A percentile compares a stretch with the other conserved stretches of the same genome.
Evolutionary conservation across 2,329 filamentous ascomycete genomes (phyloP).

Genomic region (Fusarium piperis): DNA sequence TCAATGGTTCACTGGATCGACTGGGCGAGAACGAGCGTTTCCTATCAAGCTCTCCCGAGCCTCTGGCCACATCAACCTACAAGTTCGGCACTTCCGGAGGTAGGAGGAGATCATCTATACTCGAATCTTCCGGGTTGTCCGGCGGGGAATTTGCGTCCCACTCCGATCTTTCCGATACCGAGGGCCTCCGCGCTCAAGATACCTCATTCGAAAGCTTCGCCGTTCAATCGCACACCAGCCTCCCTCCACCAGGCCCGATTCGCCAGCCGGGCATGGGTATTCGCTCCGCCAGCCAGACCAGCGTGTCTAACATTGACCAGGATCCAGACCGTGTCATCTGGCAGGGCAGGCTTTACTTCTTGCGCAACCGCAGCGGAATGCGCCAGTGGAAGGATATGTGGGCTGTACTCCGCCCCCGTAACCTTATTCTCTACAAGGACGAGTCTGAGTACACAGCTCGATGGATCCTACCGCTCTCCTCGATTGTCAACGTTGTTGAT

Average conservation of each 20-base stretch:
- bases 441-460: conserved; percentile 89
- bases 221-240: conserved; percentile 48
- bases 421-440: conserved; percentile 91
- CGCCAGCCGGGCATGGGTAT: conserved; percentile 48
- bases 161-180: conserved; percentile 86
- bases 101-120: conserved; percentile 68
- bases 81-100: conserved; percentile 46
- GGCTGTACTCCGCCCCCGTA: conserved; percentile 87
- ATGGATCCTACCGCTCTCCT: conserved; percentile 80
- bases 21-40: conserved; percentile 53
- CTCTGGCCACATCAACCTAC: conserved; percentile 49
- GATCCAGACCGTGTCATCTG: conserved; percentile 92
- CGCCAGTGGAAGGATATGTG: conserved; percentile 95
- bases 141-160: conserved; percentile 78
- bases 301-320: conserved; percentile 61
- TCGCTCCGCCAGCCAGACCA: conserved; percentile 71
- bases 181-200: conserved; percentile 59
- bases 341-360: conserved; percentile 88
- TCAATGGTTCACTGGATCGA: conserved; percentile 34
- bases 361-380: conserved; percentile 84
- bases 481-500: conserved; percentile 90
- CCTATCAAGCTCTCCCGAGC: conserved; percentile 71
- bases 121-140: conserved; percentile 71
- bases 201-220: conserved; percentile 63
- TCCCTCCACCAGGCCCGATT: conserved; percentile 33